A percentile compares a stretch with the other conserved stretches of the same genome.
phyloP scores from a whole-genome alignment of 2,329 filamentous ascomycete genomes.

The Dothiorella sarmentorum region DNA sequence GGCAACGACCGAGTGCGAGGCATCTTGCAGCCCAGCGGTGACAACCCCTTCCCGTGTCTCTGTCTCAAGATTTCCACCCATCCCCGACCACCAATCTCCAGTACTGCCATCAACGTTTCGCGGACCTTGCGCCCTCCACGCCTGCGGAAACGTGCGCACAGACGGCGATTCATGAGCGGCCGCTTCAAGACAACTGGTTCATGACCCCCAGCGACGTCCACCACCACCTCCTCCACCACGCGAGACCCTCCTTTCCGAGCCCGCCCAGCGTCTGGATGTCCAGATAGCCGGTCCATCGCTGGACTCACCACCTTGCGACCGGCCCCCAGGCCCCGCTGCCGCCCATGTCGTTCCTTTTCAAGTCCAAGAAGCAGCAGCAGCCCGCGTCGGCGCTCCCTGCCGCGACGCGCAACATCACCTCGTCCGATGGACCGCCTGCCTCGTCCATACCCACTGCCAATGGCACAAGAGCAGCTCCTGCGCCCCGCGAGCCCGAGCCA shows the following conservation, averaged over 20 bases:
- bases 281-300: constrained; percentile 14
- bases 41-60: constrained; percentile 10
- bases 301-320: constrained; percentile 12
- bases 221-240: neutral
- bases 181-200: constrained; percentile 16
- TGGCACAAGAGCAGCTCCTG: constrained; percentile 33
- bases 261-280: constrained; percentile 17
- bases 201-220: constrained; percentile 9
- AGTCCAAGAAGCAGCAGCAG: constrained; percentile 42
- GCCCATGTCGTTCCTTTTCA: constrained; percentile 53
- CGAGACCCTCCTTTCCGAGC: constrained; percentile 9
- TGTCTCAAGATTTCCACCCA: constrained; percentile 11
- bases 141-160: constrained; percentile 10
- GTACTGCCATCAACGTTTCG: neutral
- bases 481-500: constrained; percentile 19
- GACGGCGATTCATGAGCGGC: constrained; percentile 10
- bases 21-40: constrained; percentile 12
- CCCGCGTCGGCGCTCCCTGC: constrained; percentile 46
- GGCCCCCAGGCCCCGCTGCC: constrained; percentile 1
- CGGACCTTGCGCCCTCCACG: neutral
- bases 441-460: constrained; percentile 44
- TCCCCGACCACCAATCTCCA: constrained; percentile 8
- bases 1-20: neutral
- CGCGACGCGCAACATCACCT: constrained; percentile 55
- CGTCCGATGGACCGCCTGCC: constrained; percentile 51